Base-by-base conservation (phyloP, 306 rosid species). In the Quercus agrifolia region DNA sequence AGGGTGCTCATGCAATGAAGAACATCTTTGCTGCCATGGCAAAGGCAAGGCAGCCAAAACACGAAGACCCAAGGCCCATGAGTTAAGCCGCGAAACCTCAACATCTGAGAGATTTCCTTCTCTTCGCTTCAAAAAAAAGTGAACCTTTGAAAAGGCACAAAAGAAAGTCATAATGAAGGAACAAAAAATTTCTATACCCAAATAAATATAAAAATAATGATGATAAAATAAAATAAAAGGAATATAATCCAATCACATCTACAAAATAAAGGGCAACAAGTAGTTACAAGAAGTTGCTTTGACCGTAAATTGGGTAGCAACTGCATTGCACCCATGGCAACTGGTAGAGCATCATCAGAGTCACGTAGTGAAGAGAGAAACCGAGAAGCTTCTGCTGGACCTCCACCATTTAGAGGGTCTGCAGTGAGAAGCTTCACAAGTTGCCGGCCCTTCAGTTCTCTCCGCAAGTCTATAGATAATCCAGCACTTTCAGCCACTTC, bases 261-360 rank as follows among this genome's bases (percentile, higher is more conserved):
- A 57, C 62, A 58, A 59, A 31, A 55, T 70, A 44, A 70, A 84
- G 62, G 82, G 54, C 31, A 75, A 67, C 59, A 83, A 55, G 77
- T 81, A 75, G 86, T 91, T 89, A 94, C 99, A 84, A 94, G 97
- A 84, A 94, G 99, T 80, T 94, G 97, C 85, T 94, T 94, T 61
- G 99, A 94, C 71, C 99, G 97, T 82, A 94, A 82, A 90, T 92
- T 92, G 75, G 99, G 99, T 79, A 94, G 75, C 66, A 92, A 90
- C 87, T 94, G 99, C 99, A 94, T 94, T 80, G 99, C 99, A 84
- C 97, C 95, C 99, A 94, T 91, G 82, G 97, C 99, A 83, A 94
- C 99, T 44, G 99, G 99, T 84, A 92, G 79, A 80, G 99, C 99
- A 88, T 94, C 99, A 79, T 94, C 92, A 18, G 93, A 86, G 84